A percentile compares a stretch with the other conserved stretches of the same genome.
Conservation (phyloP, 331 rosid genomes). For the Dryas integrifolia region DNA sequence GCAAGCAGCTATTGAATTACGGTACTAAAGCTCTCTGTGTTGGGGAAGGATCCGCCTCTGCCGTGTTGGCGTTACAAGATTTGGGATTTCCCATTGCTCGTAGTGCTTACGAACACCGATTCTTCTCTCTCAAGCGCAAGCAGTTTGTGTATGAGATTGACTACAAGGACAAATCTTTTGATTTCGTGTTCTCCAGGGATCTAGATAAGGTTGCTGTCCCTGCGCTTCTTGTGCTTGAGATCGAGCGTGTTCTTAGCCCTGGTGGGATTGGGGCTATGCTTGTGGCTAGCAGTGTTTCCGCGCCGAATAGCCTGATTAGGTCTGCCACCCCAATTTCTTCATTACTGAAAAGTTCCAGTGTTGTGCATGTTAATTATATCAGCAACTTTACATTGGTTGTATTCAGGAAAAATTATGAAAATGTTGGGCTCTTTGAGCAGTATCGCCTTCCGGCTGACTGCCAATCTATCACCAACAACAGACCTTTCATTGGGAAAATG, state of each 20-base stretch:
- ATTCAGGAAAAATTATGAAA: constrained; percentile 56
- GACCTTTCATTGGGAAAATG: constrained; percentile 56
- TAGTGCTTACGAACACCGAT: constrained; percentile 42
- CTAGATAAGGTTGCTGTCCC: constrained; percentile 66
- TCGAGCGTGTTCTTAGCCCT: constrained; percentile 88
- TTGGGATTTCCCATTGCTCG: constrained; percentile 60
- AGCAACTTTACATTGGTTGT: constrained; percentile 57
- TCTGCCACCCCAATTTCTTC: constrained; percentile 84
- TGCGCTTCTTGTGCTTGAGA: constrained; percentile 75
- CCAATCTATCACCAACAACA: constrained; percentile 47
- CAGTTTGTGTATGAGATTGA: constrained; percentile 46
- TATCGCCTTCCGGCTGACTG: constrained; percentile 64
- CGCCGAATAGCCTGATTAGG: constrained; percentile 54
- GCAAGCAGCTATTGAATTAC: constrained; percentile 39
- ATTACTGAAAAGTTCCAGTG: constrained; percentile 58
- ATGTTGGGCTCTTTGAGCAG: constrained; percentile 45
- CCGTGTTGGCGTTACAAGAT: constrained; percentile 55
- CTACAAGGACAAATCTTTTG: constrained; percentile 60
- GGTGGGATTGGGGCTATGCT: constrained; percentile 87
- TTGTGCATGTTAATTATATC: constrained; percentile 60
- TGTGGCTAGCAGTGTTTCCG: constrained; percentile 34
- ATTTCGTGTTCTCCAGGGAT: constrained; percentile 69
- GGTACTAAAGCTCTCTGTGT: constrained; percentile 67
- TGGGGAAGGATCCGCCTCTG: constrained; percentile 65
- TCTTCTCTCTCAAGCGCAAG: constrained; percentile 61